These are phyloP conservation scores for Chenopodium quinoa DNA, from an alignment of 148 eudicot genomes.

Conservation along the genomic window DNA sequence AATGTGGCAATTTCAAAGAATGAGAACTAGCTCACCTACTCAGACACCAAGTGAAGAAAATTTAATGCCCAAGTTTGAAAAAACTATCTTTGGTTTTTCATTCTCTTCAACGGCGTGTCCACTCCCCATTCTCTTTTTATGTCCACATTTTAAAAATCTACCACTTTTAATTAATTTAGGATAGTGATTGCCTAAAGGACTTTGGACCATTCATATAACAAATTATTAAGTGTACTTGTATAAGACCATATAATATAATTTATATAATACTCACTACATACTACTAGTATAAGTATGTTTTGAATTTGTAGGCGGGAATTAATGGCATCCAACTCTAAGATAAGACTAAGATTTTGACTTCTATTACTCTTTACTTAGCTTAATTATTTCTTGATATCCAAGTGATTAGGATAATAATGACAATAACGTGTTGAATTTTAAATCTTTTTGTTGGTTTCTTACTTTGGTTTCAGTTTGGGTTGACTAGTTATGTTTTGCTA, in stretches of 20 bases:
- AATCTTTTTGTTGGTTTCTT: background rate
- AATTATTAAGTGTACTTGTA: no score
- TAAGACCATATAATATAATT: no score
- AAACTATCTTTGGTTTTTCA: background rate
- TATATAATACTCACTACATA: no score
- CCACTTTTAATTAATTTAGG: background rate
- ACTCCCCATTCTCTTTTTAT: background rate
- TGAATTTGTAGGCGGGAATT: conserved; percentile 9
- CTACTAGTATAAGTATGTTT: background rate
- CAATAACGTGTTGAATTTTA: background rate
- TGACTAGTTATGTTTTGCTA: background rate
- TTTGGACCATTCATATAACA: background rate
- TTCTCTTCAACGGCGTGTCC: conserved; percentile 15
- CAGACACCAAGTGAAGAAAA: background rate
- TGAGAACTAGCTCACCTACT: conserved; percentile 19
- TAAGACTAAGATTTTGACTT: conserved; percentile 7
- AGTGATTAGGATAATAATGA: conserved; percentile 9
- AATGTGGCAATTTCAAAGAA: conserved; percentile 10
- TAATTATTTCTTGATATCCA: no score
- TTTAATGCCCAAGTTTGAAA: conserved; percentile 1
- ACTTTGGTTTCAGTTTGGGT: background rate
- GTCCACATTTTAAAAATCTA: background rate
- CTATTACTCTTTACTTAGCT: background rate
- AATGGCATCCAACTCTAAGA: background rate
- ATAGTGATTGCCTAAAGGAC: background rate